Percentiles rank a stretch among this genome's conserved stretches.
phyloP scores from a whole-genome alignment of 768 basidiomycete genomes.

The Kwoniella mangroviensis region DNA sequence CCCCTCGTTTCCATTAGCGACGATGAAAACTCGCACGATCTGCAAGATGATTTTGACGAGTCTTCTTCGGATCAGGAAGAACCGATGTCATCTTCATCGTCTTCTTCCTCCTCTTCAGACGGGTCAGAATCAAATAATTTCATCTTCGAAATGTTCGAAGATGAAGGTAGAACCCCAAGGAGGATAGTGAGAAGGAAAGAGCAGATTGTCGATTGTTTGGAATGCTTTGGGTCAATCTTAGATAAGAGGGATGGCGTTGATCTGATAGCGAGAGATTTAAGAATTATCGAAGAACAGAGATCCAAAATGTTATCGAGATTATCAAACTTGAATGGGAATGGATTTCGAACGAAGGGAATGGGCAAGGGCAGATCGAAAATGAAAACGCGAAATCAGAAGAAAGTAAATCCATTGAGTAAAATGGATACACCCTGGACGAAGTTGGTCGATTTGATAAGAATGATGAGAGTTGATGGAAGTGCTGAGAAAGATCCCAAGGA shows the following conservation, averaged over 20 bases:
- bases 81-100: slow-evolving; percentile 16
- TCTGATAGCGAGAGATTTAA: not conserved
- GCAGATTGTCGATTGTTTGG: slow-evolving; percentile 3
- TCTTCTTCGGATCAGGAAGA: slow-evolving; percentile 22
- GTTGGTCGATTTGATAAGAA: not conserved
- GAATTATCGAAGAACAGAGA: not conserved
- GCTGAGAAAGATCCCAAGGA: not conserved
- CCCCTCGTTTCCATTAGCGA: not conserved
- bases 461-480: not conserved
- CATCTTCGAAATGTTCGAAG: not conserved
- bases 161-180: slow-evolving; percentile 16
- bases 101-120: not conserved
- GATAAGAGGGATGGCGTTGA: not conserved
- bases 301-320: not conserved
- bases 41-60: not conserved
- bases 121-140: slow-evolving; percentile 1
- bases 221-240: not conserved
- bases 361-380: not conserved
- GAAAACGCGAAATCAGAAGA: not conserved
- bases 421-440: slow-evolving; percentile 4
- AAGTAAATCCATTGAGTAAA: no score
- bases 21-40: not conserved
- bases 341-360: not conserved
- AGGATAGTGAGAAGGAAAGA: slow-evolving; percentile 5
- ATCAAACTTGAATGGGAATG: not conserved